Evolutionary conservation across 306 rosid species (phyloP).

Genomic region (Rubus idaeus): DNA sequence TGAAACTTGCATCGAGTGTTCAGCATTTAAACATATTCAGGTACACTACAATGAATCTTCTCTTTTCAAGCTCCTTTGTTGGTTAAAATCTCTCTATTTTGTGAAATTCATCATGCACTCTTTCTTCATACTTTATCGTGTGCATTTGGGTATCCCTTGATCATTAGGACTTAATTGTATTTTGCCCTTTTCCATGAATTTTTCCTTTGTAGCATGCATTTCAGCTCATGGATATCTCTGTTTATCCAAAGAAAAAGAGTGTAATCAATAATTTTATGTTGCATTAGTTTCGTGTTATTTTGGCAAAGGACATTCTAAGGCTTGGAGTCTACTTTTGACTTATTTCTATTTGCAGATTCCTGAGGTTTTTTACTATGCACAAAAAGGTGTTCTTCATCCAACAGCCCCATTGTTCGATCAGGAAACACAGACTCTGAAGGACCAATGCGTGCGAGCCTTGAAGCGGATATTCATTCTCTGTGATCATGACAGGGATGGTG

Average conservation of each 20-base stretch:
- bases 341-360: constrained; percentile 61
- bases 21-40: constrained; percentile 90
- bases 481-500: constrained; percentile 94
- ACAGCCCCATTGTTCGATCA: constrained; percentile 96
- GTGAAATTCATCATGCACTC: not conserved
- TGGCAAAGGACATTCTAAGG: constrained; percentile 5
- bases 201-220: not conserved
- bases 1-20: constrained; percentile 98
- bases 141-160: not conserved
- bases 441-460: constrained; percentile 89
- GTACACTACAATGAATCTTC: constrained; percentile 30
- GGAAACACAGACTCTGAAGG: constrained; percentile 93
- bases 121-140: not conserved
- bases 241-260: not conserved
- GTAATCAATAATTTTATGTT: not conserved
- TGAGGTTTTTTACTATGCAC: constrained; percentile 97
- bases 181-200: not conserved
- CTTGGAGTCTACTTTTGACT: not conserved
- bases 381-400: constrained; percentile 98
- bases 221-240: constrained; percentile 7
- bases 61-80: not conserved
- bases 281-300: constrained; percentile 6
- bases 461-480: constrained; percentile 93
- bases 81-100: not conserved
- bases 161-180: not conserved